Percentiles rank a stretch among this genome's conserved stretches.
Evolutionary conservation across 2,329 filamentous ascomycete species (phyloP).

Genomic region (Aspergillus clavatus): DNA sequence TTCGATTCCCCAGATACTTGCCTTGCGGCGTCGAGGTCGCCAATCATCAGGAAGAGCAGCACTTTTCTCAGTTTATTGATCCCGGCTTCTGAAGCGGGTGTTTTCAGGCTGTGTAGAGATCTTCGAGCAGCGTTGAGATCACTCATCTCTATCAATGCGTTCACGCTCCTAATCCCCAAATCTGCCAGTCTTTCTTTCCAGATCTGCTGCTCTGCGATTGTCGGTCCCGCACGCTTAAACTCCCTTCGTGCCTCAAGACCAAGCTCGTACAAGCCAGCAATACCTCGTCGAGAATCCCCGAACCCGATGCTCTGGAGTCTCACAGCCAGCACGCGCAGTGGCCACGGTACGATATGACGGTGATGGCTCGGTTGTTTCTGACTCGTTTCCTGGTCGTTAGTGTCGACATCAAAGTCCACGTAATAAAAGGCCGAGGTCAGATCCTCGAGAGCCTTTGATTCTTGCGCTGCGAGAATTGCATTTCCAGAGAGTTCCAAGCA

Average conservation of each 20-base stretch:
- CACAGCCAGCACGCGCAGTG: conserved; percentile 74
- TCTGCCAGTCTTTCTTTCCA: conserved; percentile 73
- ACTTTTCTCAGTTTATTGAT: conserved; percentile 43
- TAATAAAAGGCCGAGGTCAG: conserved; percentile 54
- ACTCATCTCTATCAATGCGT: conserved; percentile 61
- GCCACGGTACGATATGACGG: conserved; percentile 77
- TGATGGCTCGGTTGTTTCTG: conserved; percentile 59
- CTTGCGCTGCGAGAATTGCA: conserved; percentile 61
- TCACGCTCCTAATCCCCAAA: conserved; percentile 61
- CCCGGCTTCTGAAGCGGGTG: conserved; percentile 25
- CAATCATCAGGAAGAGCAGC: conserved; percentile 72
- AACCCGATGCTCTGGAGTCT: conserved; percentile 82
- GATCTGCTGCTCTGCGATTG: conserved; percentile 53
- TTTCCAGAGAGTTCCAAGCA: conserved; percentile 77
- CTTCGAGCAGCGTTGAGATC: conserved; percentile 74
- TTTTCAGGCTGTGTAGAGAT: conserved; percentile 61
- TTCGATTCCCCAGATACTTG: conserved; percentile 43
- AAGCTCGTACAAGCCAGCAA: conserved; percentile 88
- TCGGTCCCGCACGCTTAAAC: conserved; percentile 48
- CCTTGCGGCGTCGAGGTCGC: conserved; percentile 66
- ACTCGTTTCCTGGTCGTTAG: conserved; percentile 52
- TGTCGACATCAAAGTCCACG: conserved; percentile 27
- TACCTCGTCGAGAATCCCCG: conserved; percentile 73
- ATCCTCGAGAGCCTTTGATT: conserved; percentile 60
- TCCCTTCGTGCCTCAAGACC: conserved; percentile 68